Base-by-base conservation (phyloP, 768 basidiomycete species). In the Termitomyces sp. region DNA sequence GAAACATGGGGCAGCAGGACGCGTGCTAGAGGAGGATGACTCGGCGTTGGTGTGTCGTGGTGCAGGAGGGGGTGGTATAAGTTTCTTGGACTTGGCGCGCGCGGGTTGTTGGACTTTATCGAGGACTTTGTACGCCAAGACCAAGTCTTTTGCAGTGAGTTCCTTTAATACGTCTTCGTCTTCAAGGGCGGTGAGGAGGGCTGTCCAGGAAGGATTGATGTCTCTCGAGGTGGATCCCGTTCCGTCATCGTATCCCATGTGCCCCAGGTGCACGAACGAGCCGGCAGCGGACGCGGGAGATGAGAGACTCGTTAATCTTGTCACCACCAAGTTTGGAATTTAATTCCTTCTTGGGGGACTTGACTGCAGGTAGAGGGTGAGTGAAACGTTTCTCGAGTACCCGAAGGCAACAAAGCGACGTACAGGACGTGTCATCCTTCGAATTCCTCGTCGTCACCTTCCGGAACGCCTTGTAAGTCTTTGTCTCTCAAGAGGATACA, bases 191-290 rank as follows among this genome's bases (percentile, higher is more conserved):
- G 76, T 79, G 2, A 98, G 79, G 59, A 98, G 74, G 1, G 85
- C 78, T 49, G 85, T 79, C 96, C 96, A 98, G 5, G 90, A 92
- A 1, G 92, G 86, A 72, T 99, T 96, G 6, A 99, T 91, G 57
- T 92, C 92, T 15, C 80, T 82, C 0, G 90, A 91, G 0, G 88
- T 89, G 74, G 94, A 98, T 2, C 96, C 96, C 28, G 86, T 84
- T 65, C 96, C 87, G 0, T 84, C 72, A 67, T 97, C 92, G 72
- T 90, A 97, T 13, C 95, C 96, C 91, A 99, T 96, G 71, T 98
- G 96, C 0, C 91, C 94, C 48, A 97, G 82, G 69, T 98, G 95
- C 60, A 85, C 82, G 78, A 98, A 98, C 8, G 89, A 89, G 15
- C 88, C 88, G 1, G 77, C 72, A 3, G 86, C 83, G 2, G 95